These are phyloP conservation scores for Sclerotiophoma versabilis DNA, from an alignment of 2,329 filamentous ascomycete species.

Conservation along the genomic window DNA sequence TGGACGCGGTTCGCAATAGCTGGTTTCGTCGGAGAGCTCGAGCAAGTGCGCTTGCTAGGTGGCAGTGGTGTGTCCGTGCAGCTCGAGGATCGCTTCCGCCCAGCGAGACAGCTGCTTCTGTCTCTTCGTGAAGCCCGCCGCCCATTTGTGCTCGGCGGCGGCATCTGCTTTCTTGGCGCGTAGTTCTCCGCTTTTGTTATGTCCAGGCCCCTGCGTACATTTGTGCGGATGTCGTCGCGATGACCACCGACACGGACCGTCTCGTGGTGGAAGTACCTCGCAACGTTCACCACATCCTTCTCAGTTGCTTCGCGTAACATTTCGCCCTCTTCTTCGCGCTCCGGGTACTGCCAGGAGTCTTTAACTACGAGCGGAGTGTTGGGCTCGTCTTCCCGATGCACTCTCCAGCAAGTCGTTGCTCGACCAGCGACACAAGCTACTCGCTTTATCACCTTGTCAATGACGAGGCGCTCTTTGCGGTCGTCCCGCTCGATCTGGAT, in stretches of 20 bases:
- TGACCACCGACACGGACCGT: too few relatives aligned
- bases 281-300: constrained; percentile 50
- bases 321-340: constrained; percentile 54
- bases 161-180: constrained; percentile 31
- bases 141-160: constrained; percentile 11
- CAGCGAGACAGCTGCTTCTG: not conserved
- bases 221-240: constrained; percentile 45
- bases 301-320: constrained; percentile 49
- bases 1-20: constrained; percentile 48
- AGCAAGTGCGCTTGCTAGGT: constrained; percentile 27
- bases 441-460: constrained; percentile 26
- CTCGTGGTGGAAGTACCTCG: constrained; percentile 55
- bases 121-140: not conserved
- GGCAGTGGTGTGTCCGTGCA: constrained; percentile 18
- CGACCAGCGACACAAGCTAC: constrained; percentile 21
- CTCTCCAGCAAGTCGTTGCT: constrained; percentile 29
- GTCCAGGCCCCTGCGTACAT: constrained; percentile 43
- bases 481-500: constrained; percentile 52
- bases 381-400: not conserved
- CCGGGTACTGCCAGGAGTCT: constrained; percentile 54
- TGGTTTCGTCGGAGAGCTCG: constrained; percentile 22
- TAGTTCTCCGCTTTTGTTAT: constrained; percentile 47
- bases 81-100: constrained; percentile 23
- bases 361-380: constrained; percentile 52
- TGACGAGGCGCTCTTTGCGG: constrained; percentile 25